Conservation (phyloP, 768 basidiomycete genomes). For the Tricholoma hemisulphureum region DNA sequence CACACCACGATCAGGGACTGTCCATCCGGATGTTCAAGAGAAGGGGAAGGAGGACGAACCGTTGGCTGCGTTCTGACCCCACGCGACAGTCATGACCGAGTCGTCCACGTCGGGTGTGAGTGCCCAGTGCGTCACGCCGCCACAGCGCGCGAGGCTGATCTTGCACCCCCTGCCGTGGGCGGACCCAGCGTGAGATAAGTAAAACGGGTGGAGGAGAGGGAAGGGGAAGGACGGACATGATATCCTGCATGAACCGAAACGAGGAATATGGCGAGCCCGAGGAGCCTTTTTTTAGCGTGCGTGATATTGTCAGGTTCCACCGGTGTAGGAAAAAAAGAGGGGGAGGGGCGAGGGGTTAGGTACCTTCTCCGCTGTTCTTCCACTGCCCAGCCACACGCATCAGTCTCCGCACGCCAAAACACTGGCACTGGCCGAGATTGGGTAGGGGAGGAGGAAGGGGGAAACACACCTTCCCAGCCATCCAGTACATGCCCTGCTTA, state of each 20-base stretch:
- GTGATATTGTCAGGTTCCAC: no score
- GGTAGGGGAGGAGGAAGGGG: conserved; percentile 2
- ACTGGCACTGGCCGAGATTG: background rate
- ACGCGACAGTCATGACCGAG: conserved; percentile 78
- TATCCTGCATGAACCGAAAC: conserved; percentile 84
- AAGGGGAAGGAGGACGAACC: conserved; percentile 37
- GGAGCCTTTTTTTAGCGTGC: conserved; percentile 51
- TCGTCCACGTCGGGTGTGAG: conserved; percentile 74
- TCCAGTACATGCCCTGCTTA: conserved; percentile 82
- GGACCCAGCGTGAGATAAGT: conserved; percentile 5
- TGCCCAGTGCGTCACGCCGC: conserved; percentile 89
- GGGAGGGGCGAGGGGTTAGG: no score
- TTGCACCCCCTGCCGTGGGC: conserved; percentile 66
- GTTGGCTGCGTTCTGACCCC: conserved; percentile 86
- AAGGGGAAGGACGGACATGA: conserved; percentile 52
- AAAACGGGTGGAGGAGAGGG: background rate
- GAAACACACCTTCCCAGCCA: conserved; percentile 70
- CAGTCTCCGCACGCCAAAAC: conserved; percentile 1
- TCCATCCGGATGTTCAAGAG: no score
- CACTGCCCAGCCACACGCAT: conserved; percentile 50
- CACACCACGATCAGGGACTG: no score
- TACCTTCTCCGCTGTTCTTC: conserved; percentile 94
- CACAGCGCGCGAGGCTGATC: conserved; percentile 62
- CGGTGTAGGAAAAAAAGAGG: no score
- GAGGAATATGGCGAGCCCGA: conserved; percentile 84